These are phyloP conservation scores for Abelmoschus esculentus DNA, from an alignment of 345 rosid species.

Conservation along the genomic window DNA sequence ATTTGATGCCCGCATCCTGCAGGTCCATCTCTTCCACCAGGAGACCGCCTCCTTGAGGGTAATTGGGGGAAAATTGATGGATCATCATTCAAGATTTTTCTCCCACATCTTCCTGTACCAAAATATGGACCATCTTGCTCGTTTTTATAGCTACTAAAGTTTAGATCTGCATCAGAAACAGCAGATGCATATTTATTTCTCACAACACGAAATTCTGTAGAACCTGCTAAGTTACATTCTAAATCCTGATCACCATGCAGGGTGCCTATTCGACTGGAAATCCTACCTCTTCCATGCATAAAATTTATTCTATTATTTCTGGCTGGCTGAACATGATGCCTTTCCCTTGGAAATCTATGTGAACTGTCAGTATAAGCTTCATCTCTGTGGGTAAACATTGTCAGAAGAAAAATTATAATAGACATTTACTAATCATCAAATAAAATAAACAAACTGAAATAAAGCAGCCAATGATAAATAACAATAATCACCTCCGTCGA, in stretches of 20 bases:
- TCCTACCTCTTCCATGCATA: constrained; percentile 56
- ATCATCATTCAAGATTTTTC: constrained; percentile 42
- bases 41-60: constrained; percentile 44
- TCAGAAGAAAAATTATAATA: constrained; percentile 2
- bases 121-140: constrained; percentile 41
- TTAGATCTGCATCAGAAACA: constrained; percentile 30
- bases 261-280: constrained; percentile 38
- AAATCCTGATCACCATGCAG: constrained; percentile 38
- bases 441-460: background rate
- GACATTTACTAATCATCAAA: constrained; percentile 4
- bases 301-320: constrained; percentile 51
- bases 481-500: constrained; percentile 74
- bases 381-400: constrained; percentile 36
- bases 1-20: constrained; percentile 33
- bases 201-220: constrained; percentile 26
- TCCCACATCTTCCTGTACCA: constrained; percentile 53
- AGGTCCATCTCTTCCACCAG: constrained; percentile 43
- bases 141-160: constrained; percentile 40
- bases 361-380: constrained; percentile 32
- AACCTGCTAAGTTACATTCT: constrained; percentile 35
- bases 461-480: constrained; percentile 6
- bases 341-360: constrained; percentile 39
- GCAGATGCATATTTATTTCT: constrained; percentile 35
- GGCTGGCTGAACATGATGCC: constrained; percentile 41
- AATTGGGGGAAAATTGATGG: constrained; percentile 30